Evolutionary conservation across 768 basidiomycete species (phyloP).

Genomic region (Rhizopogon vesiculosus): DNA sequence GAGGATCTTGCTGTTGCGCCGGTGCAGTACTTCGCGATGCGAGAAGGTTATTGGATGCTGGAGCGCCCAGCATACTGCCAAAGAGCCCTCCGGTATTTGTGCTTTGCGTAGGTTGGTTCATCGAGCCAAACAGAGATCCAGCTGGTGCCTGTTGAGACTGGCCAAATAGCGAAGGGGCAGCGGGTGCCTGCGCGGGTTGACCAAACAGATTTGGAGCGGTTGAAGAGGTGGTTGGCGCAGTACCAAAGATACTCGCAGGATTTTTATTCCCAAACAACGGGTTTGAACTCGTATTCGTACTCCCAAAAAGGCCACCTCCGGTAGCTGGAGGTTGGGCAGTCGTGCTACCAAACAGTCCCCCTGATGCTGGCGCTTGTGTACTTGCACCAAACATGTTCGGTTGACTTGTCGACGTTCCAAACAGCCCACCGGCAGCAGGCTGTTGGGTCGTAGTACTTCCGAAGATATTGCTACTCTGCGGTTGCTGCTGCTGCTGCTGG

Average conservation of each 20-base stretch:
- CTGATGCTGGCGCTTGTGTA: conserved; percentile 11
- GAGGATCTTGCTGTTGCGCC: conserved; percentile 52
- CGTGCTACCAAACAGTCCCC: conserved; percentile 25
- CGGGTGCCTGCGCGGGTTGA: conserved; percentile 14
- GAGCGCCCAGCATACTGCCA: conserved; percentile 27
- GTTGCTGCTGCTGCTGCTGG: conserved; percentile 14
- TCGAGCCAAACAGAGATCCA: conserved; percentile 28
- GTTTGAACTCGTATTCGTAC: conserved; percentile 17
- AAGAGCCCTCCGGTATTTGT: conserved; percentile 29
- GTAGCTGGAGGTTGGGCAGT: conserved; percentile 13
- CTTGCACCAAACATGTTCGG: conserved; percentile 13
- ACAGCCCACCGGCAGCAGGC: conserved; percentile 14
- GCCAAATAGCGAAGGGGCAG: conserved; percentile 14
- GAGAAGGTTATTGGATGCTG: conserved; percentile 32
- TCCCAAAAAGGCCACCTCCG: conserved; percentile 23
- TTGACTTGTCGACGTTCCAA: conserved; percentile 8
- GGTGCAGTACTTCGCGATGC: conserved; percentile 34
- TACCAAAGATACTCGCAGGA: conserved; percentile 22
- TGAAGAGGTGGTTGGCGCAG: conserved; percentile 10
- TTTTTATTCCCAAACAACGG: conserved; percentile 33
- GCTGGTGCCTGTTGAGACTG: conserved; percentile 16
- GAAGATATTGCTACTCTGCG: conserved; percentile 20
- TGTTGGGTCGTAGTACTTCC: conserved; percentile 12
- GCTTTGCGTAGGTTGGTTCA: conserved; percentile 11
- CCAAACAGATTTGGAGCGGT: conserved; percentile 28